phyloP scores from a whole-genome alignment of 1,284 basidiomycete species.

The Coniferiporia sulphurascens region DNA sequence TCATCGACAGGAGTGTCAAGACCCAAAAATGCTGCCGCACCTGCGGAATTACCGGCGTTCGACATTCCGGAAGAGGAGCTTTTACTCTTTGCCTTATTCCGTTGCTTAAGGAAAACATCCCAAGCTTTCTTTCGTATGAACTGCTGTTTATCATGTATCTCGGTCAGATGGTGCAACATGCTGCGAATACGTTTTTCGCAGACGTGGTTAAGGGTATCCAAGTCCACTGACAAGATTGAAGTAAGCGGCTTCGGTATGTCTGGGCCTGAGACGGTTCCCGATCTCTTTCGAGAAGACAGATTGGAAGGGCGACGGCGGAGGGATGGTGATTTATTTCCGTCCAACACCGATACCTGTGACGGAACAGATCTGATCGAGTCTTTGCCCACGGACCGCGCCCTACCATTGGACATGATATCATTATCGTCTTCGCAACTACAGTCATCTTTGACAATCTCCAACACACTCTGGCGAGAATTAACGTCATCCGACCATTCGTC shows the following conservation, averaged over 20 bases:
- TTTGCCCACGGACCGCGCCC: conserved; percentile 4
- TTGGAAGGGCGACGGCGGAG: conserved; percentile 41
- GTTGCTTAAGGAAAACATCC: conserved; percentile 81
- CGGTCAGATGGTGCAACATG: conserved; percentile 77
- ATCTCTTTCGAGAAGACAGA: conserved; percentile 45
- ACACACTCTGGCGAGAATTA: conserved; percentile 30
- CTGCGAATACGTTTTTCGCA: conserved; percentile 73
- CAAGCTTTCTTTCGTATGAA: conserved; percentile 72
- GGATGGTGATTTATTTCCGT: conserved; percentile 1
- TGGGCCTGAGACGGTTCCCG: conserved; percentile 34
- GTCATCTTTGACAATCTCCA: conserved; percentile 56
- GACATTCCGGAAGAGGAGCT: conserved; percentile 29
- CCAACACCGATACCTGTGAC: neutral
- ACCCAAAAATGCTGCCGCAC: conserved; percentile 57
- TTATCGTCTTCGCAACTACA: conserved; percentile 47
- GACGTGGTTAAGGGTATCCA: conserved; percentile 61
- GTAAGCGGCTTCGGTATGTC: conserved; percentile 32
- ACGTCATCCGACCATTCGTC: conserved; percentile 68
- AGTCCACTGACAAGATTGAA: conserved; percentile 51
- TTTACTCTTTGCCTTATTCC: conserved; percentile 43
- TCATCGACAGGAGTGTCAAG: conserved; percentile 58
- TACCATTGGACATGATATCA: neutral
- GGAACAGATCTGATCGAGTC: conserved; percentile 4
- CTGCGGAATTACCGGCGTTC: conserved; percentile 26
- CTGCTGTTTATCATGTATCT: conserved; percentile 85